Percentiles rank a stretch among this genome's conserved stretches.
Evolutionary conservation across 116 monocot species (phyloP).

Genomic region (Phalaenopsis hybrid): DNA sequence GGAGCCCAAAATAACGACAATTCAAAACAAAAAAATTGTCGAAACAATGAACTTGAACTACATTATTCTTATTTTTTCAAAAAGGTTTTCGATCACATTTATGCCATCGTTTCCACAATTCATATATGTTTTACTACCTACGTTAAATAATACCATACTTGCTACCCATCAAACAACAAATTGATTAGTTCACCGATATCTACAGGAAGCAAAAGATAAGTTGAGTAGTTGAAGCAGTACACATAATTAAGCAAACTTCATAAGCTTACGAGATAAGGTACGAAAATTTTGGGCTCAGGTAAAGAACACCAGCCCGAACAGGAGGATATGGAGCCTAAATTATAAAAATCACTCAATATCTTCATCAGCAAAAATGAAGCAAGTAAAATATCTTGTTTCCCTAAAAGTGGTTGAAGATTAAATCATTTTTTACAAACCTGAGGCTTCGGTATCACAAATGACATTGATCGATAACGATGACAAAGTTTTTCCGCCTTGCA

Average conservation of each 20-base stretch:
- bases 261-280: slow-evolving; percentile 62
- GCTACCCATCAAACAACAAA: neutral
- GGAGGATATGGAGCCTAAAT: slow-evolving; percentile 70
- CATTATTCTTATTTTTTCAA: neutral
- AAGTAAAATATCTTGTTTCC: neutral
- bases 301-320: slow-evolving; percentile 79
- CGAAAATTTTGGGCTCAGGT: slow-evolving; percentile 48
- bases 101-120: neutral
- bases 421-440: slow-evolving; percentile 32
- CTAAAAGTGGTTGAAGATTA: neutral
- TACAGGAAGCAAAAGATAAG: neutral
- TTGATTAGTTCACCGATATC: neutral
- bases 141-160: neutral
- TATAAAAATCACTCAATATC: neutral
- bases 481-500: slow-evolving; percentile 69
- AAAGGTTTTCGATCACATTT: neutral
- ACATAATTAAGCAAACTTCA: neutral
- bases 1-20: neutral
- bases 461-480: slow-evolving; percentile 70
- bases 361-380: slow-evolving; percentile 3
- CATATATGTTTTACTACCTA: neutral
- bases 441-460: slow-evolving; percentile 48
- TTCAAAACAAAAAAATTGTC: neutral
- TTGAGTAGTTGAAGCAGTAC: neutral
- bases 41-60: neutral